Percentiles rank a stretch among this genome's conserved stretches.
phyloP scores from a whole-genome alignment of 2,329 filamentous ascomycete species.

The Colletotrichum scovillei region DNA sequence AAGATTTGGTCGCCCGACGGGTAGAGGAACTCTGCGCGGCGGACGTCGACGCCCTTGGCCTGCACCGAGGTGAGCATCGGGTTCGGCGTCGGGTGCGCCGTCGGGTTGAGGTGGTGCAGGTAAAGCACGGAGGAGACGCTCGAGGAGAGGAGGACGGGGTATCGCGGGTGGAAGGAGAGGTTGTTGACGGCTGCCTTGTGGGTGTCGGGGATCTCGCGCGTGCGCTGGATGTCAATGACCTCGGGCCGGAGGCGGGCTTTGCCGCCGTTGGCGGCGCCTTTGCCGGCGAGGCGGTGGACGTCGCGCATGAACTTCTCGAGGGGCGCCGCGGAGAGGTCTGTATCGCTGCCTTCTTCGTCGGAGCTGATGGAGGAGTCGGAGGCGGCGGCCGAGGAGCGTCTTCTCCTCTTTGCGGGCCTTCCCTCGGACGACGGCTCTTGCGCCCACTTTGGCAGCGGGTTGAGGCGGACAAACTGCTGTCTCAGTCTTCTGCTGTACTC shows the following conservation, averaged over 20 bases:
- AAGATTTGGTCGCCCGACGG: conserved; percentile 83
- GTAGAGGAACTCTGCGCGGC: conserved; percentile 83
- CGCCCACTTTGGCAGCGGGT: conserved; percentile 72
- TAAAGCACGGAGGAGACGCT: conserved; percentile 87
- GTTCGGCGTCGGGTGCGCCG: conserved; percentile 81
- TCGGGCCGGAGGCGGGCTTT: conserved; percentile 84
- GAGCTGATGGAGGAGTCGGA: conserved; percentile 44
- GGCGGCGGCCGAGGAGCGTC: conserved; percentile 61
- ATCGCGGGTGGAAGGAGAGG: conserved; percentile 88
- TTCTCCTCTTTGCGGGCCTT: conserved; percentile 62
- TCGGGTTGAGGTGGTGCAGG: conserved; percentile 87
- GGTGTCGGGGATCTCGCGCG: conserved; percentile 83
- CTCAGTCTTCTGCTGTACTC: conserved; percentile 87
- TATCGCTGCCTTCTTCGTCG: conserved; percentile 65
- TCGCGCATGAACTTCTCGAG: conserved; percentile 84
- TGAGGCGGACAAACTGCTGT: conserved; percentile 75
- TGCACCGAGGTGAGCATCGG: conserved; percentile 92
- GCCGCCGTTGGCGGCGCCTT: conserved; percentile 47
- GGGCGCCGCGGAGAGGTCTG: conserved; percentile 76
- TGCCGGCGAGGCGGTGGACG: conserved; percentile 72
- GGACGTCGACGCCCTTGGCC: conserved; percentile 84
- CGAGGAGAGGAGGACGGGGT: conserved; percentile 89
- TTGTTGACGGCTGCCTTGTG: conserved; percentile 85
- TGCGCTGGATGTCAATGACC: conserved; percentile 88
- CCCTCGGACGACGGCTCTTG: conserved; percentile 55